Conservation (phyloP, 345 rosid species). For the Eucalyptus shirleyi region DNA sequence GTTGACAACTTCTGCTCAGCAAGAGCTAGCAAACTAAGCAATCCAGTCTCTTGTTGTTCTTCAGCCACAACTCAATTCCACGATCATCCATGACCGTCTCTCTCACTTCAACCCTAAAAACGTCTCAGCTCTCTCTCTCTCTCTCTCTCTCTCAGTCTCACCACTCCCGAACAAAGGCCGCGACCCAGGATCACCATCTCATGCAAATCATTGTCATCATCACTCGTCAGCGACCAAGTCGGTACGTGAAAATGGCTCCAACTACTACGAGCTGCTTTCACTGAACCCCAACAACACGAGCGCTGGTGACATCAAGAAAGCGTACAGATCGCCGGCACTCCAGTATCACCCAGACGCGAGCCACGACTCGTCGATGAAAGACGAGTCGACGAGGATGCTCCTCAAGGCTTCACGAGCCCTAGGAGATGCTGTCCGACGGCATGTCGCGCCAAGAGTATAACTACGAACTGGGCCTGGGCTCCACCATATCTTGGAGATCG, state of each 20-base stretch:
- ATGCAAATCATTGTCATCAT: neutral
- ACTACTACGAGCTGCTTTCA: constrained; percentile 4
- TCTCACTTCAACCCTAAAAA: neutral
- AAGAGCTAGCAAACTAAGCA: neutral
- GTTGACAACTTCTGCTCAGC: neutral
- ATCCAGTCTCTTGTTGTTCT: neutral
- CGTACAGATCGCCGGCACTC: constrained; percentile 2
- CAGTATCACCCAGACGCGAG: constrained; percentile 9
- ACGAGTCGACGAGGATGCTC: constrained; percentile 7
- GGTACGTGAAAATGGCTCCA: neutral
- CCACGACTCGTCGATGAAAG: neutral
- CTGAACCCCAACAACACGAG: neutral
- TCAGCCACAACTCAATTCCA: neutral
- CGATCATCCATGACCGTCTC: neutral
- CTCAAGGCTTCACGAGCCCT: constrained; percentile 3
- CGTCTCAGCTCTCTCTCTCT: neutral
- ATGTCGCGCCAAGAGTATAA: neutral
- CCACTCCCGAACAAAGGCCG: neutral
- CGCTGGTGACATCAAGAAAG: constrained; percentile 3
- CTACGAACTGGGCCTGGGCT: neutral
- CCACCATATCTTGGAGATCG: neutral
- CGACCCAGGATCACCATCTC: neutral
- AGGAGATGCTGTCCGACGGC: constrained; percentile 9
- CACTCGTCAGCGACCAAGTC: neutral
- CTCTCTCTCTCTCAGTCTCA: neutral